These are phyloP conservation scores for Phaseolus lunatus DNA, from an alignment of 306 rosid species.

Conservation along the genomic window DNA sequence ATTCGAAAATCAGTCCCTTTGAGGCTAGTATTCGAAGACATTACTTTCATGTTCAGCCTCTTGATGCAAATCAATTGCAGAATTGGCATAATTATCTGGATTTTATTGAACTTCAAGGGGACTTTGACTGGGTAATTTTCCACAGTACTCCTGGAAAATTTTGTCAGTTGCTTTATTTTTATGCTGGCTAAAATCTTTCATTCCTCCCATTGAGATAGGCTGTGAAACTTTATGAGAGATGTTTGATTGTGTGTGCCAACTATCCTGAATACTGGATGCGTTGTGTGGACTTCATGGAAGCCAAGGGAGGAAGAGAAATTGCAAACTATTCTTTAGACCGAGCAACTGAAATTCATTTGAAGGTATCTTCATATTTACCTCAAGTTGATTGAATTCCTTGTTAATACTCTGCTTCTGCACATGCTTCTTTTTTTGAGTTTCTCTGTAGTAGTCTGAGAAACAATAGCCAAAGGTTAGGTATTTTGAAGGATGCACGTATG, in stretches of 20 bases:
- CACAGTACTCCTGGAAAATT: constrained; percentile 39
- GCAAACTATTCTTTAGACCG: constrained; percentile 84
- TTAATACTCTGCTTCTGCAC: constrained; percentile 26
- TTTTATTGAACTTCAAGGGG: constrained; percentile 81
- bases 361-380: constrained; percentile 57
- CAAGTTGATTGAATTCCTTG: constrained; percentile 43
- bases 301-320: constrained; percentile 93
- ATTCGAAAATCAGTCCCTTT: constrained; percentile 60
- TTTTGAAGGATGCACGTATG: constrained; percentile 19
- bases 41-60: constrained; percentile 77
- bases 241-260: constrained; percentile 89
- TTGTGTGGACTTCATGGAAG: constrained; percentile 83
- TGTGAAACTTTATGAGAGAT: constrained; percentile 89
- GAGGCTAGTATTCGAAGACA: constrained; percentile 74
- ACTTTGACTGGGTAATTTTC: constrained; percentile 88
- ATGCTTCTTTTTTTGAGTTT: constrained; percentile 15
- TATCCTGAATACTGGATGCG: constrained; percentile 98
- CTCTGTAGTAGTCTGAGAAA: constrained; percentile 22
- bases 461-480: constrained; percentile 22
- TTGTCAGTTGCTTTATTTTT: constrained; percentile 11
- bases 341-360: constrained; percentile 75
- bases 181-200: constrained; percentile 25
- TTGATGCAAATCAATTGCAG: constrained; percentile 72
- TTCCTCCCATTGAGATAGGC: constrained; percentile 58
- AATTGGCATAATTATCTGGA: constrained; percentile 94